Percentiles rank a stretch among this genome's conserved stretches.
These are phyloP conservation scores for Metrosideros polymorpha DNA, from an alignment of 441 rosid species.

Conservation along the genomic window DNA sequence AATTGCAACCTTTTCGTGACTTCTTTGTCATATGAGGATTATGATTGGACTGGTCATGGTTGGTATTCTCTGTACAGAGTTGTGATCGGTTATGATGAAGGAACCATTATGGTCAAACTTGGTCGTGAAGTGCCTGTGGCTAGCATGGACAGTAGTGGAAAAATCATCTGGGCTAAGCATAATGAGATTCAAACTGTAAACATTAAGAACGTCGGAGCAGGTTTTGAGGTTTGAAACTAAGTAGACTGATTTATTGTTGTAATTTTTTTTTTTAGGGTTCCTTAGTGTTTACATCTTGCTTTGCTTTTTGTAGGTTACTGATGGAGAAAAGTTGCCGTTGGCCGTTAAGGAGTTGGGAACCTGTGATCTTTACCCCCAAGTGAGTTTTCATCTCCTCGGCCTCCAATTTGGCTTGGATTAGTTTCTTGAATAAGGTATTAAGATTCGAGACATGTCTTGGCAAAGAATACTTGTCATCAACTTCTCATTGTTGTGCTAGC, in stretches of 20 bases:
- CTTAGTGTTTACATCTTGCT: constrained; percentile 2
- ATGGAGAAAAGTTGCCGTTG: constrained; percentile 95
- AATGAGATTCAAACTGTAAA: constrained; percentile 98
- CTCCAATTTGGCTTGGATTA: not conserved
- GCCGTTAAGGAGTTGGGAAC: constrained; percentile 98
- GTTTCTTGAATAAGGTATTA: not conserved
- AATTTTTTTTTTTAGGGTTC: constrained; percentile 1
- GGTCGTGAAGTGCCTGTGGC: constrained; percentile 98
- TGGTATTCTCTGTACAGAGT: constrained; percentile 34
- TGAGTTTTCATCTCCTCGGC: constrained; percentile 25
- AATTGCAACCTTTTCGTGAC: not conserved
- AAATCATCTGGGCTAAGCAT: constrained; percentile 98
- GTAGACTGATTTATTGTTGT: not conserved
- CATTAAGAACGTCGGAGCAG: constrained; percentile 90
- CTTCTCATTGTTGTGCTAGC: not conserved
- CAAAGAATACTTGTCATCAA: not conserved
- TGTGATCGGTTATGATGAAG: constrained; percentile 98
- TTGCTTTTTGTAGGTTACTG: constrained; percentile 51
- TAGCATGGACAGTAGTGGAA: constrained; percentile 98
- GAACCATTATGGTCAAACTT: constrained; percentile 94
- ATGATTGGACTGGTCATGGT: not conserved
- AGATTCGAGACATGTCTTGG: not conserved
- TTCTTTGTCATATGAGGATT: not conserved
- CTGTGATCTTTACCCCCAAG: constrained; percentile 99
- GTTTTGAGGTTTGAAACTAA: constrained; percentile 60